Evolutionary conservation across 371 early-diverging fungal genomes (phyloP).

Genomic region (Phascolomyces articulosus): DNA sequence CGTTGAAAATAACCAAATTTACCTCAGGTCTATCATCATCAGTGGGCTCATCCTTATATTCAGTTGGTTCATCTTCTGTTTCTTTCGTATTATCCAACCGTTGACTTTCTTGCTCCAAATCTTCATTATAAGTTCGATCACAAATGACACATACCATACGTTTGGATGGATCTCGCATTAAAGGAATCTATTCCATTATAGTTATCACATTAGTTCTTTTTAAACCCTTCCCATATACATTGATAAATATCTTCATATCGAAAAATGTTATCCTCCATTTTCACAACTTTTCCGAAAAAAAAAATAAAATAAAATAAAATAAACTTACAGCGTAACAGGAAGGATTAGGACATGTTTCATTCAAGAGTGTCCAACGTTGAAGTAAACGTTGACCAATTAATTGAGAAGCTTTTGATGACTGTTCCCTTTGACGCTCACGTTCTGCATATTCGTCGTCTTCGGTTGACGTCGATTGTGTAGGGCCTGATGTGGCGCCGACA

Average conservation of each 20-base stretch:
- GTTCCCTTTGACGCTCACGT: conserved; percentile 47
- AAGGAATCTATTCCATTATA: conserved; percentile 49
- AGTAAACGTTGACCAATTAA: conserved; percentile 71
- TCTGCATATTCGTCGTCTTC: conserved; percentile 14
- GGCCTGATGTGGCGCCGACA: not conserved
- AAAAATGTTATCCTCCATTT: no score
- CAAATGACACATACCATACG: conserved; percentile 72
- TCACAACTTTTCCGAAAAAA: no score
- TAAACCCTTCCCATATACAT: no score
- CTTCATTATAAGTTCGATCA: conserved; percentile 36
- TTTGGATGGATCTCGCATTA: conserved; percentile 63
- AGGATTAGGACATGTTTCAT: conserved; percentile 63
- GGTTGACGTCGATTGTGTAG: not conserved
- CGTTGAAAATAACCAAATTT: not conserved
- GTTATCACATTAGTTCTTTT: not conserved
- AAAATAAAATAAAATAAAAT: not conserved
- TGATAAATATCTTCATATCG: no score
- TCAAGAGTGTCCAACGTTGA: conserved; percentile 73
- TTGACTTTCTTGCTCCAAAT: not conserved
- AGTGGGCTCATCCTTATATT: conserved; percentile 1
- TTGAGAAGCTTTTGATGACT: conserved; percentile 64
- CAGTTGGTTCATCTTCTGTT: conserved; percentile 11
- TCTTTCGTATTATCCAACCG: conserved; percentile 21
- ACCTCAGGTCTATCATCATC: conserved; percentile 8
- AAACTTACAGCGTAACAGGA: conserved; percentile 60